Percentiles rank a stretch among this genome's conserved stretches.
phyloP scores from a whole-genome alignment of 306 rosid genomes.

The Nissolia schottii region DNA sequence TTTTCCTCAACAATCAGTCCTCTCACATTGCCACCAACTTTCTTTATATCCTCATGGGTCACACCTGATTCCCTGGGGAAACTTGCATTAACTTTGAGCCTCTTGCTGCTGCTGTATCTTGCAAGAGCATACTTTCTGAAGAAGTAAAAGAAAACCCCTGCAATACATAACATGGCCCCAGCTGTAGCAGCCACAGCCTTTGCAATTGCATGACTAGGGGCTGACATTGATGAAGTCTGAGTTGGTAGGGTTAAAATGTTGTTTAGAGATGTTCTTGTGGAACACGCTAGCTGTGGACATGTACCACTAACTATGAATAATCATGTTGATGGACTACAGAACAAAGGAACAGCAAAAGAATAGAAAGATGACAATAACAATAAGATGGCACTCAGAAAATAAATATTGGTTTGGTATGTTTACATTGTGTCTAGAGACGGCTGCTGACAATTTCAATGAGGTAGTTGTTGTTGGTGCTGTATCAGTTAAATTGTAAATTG shows the following conservation, averaged over 20 bases:
- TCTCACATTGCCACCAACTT: conserved; percentile 40
- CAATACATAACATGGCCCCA: conserved; percentile 32
- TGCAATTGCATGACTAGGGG: conserved; percentile 27
- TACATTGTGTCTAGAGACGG: background rate
- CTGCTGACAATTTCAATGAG: conserved; percentile 49
- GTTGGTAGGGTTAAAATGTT: background rate
- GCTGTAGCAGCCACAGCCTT: conserved; percentile 53
- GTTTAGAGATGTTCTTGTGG: conserved; percentile 3
- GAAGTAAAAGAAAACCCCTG: conserved; percentile 37
- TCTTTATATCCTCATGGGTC: conserved; percentile 33
- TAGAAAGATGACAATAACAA: conserved; percentile 3
- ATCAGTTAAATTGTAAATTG: conserved; percentile 12
- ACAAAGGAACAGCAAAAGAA: background rate
- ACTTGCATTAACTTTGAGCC: conserved; percentile 29
- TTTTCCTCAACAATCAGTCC: conserved; percentile 46
- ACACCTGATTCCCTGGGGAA: conserved; percentile 24
- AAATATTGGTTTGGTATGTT: conserved; percentile 1
- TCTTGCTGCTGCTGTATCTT: conserved; percentile 13
- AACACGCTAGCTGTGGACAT: background rate
- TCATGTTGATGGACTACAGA: background rate
- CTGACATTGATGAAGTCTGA: conserved; percentile 33
- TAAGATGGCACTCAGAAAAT: background rate
- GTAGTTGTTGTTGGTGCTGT: conserved; percentile 36
- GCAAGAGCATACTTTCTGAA: conserved; percentile 24
- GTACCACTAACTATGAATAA: background rate